phyloP scores from a whole-genome alignment of 441 rosid genomes.

The Bruguiera hainesii region DNA sequence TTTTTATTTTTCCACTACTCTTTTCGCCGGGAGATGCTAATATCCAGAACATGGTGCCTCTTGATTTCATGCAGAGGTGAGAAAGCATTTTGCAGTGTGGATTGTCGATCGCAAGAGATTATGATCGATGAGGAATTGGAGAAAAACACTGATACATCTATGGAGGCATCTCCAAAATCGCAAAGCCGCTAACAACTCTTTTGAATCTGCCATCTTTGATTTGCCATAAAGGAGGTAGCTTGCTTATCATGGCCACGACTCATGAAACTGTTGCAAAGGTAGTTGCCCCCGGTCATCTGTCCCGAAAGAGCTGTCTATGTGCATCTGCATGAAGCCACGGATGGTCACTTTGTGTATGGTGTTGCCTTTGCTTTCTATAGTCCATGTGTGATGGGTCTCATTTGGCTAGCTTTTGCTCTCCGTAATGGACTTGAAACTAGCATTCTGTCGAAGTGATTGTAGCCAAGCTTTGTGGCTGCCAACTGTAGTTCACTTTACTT shows the following conservation, averaged over 20 bases:
- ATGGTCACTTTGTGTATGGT: conserved; percentile 65
- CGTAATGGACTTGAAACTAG: conserved; percentile 20
- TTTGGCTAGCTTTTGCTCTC: conserved; percentile 15
- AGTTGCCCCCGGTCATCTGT: conserved; percentile 44
- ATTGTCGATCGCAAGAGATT: conserved; percentile 64
- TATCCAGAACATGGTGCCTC: conserved; percentile 12
- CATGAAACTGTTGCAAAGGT: conserved; percentile 30
- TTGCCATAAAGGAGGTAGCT: conserved; percentile 23
- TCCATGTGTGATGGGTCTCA: conserved; percentile 26
- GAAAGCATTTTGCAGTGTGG: conserved; percentile 70
- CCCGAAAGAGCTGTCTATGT: conserved; percentile 62
- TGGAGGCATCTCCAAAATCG: conserved; percentile 18
- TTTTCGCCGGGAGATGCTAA: background rate
- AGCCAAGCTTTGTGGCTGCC: conserved; percentile 38
- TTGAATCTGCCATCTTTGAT: conserved; percentile 39
- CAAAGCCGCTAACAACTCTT: conserved; percentile 31
- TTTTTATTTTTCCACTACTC: background rate
- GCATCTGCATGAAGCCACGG: conserved; percentile 69
- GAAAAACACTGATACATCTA: conserved; percentile 19
- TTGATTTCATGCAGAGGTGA: conserved; percentile 63
- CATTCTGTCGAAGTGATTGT: conserved; percentile 21
- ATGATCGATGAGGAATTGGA: conserved; percentile 56
- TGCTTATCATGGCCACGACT: conserved; percentile 25
- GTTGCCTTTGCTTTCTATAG: conserved; percentile 37
- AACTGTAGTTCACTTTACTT: background rate